A percentile compares a stretch with the other conserved stretches of the same genome.
Conservation (phyloP, 2,329 filamentous ascomycete genomes). For the Mariannaea sp. region DNA sequence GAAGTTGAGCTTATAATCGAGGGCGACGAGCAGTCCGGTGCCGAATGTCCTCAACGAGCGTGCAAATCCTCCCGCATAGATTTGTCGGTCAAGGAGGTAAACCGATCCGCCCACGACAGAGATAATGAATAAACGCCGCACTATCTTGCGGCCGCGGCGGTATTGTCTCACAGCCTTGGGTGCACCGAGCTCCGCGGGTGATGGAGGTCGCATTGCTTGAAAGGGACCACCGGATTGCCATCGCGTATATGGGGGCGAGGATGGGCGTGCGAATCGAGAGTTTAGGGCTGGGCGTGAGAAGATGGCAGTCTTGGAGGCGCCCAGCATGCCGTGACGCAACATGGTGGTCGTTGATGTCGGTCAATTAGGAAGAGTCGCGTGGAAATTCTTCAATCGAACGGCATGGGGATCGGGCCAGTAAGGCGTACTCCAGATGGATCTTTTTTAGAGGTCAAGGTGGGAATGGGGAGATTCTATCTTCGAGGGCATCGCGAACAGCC, state of each 20-base stretch:
- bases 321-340: slow-evolving; percentile 38
- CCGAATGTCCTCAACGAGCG: slow-evolving; percentile 83
- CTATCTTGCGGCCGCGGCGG: slow-evolving; percentile 72
- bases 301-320: slow-evolving; percentile 24
- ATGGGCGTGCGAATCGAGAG: slow-evolving; percentile 53
- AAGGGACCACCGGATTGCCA: slow-evolving; percentile 52
- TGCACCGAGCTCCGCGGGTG: slow-evolving; percentile 76
- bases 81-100: slow-evolving; percentile 72
- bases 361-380: slow-evolving; percentile 9
- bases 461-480: neutral
- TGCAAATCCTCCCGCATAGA: slow-evolving; percentile 78
- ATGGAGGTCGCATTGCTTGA: slow-evolving; percentile 73
- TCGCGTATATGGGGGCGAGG: slow-evolving; percentile 43
- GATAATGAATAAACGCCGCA: slow-evolving; percentile 71
- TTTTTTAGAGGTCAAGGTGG: neutral
- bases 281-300: slow-evolving; percentile 32
- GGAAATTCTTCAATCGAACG: neutral
- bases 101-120: slow-evolving; percentile 62
- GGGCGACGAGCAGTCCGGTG: slow-evolving; percentile 76
- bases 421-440: neutral
- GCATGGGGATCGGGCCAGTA: slow-evolving; percentile 16
- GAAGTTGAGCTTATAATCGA: slow-evolving; percentile 98
- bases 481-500: neutral
- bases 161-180: slow-evolving; percentile 74
- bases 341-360: slow-evolving; percentile 32